Evolutionary conservation across 2,329 filamentous ascomycete genomes (phyloP).

Genomic region (Trichoderma brevicompactum): DNA sequence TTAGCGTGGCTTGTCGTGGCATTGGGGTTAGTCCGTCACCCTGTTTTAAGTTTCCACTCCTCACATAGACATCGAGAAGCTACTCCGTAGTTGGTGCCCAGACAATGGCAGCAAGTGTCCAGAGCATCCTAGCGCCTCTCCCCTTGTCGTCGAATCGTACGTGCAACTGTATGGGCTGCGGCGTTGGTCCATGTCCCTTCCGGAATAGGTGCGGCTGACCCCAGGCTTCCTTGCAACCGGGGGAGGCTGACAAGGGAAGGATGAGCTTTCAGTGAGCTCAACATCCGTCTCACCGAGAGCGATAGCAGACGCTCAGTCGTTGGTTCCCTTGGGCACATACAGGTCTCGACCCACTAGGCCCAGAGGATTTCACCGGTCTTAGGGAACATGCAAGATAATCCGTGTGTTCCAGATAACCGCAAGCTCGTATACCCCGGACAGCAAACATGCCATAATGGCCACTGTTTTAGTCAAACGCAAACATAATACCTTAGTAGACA

Average conservation of each 20-base stretch:
- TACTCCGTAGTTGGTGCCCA: background rate
- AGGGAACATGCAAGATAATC: slow-evolving; percentile 14
- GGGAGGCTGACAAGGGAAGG: slow-evolving; percentile 5
- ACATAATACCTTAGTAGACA: background rate
- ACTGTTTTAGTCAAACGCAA: background rate
- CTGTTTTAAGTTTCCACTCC: background rate
- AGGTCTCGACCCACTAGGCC: slow-evolving; percentile 3
- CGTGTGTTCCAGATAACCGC: slow-evolving; percentile 11
- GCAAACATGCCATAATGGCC: slow-evolving; percentile 19
- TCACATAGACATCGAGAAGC: background rate
- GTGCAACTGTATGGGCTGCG: background rate
- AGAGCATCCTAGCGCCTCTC: slow-evolving; percentile 9
- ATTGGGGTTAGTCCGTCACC: background rate
- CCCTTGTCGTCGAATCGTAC: slow-evolving; percentile 4
- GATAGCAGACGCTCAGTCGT: background rate
- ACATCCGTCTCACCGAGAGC: slow-evolving; percentile 28
- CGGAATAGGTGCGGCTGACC: slow-evolving; percentile 14
- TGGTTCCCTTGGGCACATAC: background rate
- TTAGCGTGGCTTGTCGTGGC: background rate
- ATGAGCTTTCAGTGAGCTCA: slow-evolving; percentile 4
- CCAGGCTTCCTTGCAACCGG: slow-evolving; percentile 27
- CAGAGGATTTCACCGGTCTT: slow-evolving; percentile 3
- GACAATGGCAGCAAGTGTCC: background rate
- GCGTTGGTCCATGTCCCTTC: background rate
- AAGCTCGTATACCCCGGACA: background rate